These are phyloP conservation scores for Nakazawaea ambrosiae DNA, from an alignment of 805 yeast species.

Conservation along the genomic window DNA sequence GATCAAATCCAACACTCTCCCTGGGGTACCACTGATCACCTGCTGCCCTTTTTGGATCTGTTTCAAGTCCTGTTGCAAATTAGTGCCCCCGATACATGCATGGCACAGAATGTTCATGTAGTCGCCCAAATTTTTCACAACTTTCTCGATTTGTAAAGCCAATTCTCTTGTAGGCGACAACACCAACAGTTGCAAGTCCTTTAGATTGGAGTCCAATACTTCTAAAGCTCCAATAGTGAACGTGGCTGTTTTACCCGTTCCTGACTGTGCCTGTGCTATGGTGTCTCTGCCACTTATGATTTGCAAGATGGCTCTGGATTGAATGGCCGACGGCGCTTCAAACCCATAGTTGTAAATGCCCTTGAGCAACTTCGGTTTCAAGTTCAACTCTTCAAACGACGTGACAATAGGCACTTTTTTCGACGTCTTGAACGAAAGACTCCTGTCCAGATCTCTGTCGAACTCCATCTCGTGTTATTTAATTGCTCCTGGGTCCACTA, in stretches of 20 bases:
- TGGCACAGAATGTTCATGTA: constrained; percentile 88
- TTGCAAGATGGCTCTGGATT: constrained; percentile 73
- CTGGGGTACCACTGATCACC: constrained; percentile 96
- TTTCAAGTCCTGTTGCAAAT: constrained; percentile 79
- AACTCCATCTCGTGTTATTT: constrained; percentile 38
- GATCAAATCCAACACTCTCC: constrained; percentile 95
- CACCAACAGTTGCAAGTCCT: constrained; percentile 86
- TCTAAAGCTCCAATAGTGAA: constrained; percentile 62
- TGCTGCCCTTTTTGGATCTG: constrained; percentile 83
- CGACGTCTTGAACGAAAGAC: constrained; percentile 54
- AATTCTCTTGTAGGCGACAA: constrained; percentile 97
- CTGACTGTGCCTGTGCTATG: constrained; percentile 84
- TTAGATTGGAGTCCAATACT: constrained; percentile 58
- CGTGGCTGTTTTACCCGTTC: constrained; percentile 90
- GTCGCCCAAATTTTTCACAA: constrained; percentile 81
- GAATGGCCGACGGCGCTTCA: constrained; percentile 78
- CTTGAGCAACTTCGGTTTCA: constrained; percentile 53
- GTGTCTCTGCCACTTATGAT: constrained; percentile 69
- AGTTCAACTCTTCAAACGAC: constrained; percentile 67
- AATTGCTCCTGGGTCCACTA: too few species aligned
- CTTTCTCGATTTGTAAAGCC: constrained; percentile 93
- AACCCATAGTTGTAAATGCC: constrained; percentile 79
- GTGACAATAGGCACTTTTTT: constrained; percentile 44
- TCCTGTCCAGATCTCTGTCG: constrained; percentile 52
- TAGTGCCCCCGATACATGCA: constrained; percentile 97